Base-by-base conservation (phyloP, 202 grass and related monocot species). In the Setaria viridis region DNA sequence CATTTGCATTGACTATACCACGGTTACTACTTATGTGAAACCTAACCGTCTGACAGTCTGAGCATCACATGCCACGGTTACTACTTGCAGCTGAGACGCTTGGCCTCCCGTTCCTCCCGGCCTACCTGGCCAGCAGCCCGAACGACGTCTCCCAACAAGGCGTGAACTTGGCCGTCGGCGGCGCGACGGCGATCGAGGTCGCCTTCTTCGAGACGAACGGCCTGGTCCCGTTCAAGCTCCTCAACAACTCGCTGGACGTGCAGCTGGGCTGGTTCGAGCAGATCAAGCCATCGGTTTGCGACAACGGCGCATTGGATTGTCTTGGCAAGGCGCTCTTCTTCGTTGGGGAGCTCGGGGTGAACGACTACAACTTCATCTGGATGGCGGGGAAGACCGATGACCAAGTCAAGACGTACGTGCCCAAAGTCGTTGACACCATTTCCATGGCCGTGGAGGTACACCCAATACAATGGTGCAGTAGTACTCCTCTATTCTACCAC, bases 181-280 rank as follows among this genome's bases (percentile, higher is more conserved):
- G 85, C 5, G 88, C 90, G 10, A 84, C 25, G 25, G 25, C 25
- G 25, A 25, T 25, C 25, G 25, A 25, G 25, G 55, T 77, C 9
- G 78, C 29, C 45, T 95, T 87, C 66, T 95, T 86, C 8, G 49
- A 92, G 57, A 59, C 67, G 54, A 90, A 37, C 7, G 71, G 76
- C 1, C 20, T 90, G 2, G 70, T 80, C 8, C 47, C 62, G 11
- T 50, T 83, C 53, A 63, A 81, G 56, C 82, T 89, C 8, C 63
- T 87, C 2, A 89, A 88, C 55, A 81, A 68, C 20, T 92, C 88
- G 2, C 42, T 92, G 63, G 70, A 68, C 15, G 79, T 80, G 10
- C 92, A 94, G 67, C 37, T 91, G 4, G 65, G n/a, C 5, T 94
- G 87, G 92, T 91, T 94, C 51, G 89, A 94, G 66, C 3, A 90